Evolutionary conservation across 768 basidiomycete genomes (phyloP), one percentile per base, ranked within the genome.

Genomic region (Mycena sanguinolenta): DNA sequence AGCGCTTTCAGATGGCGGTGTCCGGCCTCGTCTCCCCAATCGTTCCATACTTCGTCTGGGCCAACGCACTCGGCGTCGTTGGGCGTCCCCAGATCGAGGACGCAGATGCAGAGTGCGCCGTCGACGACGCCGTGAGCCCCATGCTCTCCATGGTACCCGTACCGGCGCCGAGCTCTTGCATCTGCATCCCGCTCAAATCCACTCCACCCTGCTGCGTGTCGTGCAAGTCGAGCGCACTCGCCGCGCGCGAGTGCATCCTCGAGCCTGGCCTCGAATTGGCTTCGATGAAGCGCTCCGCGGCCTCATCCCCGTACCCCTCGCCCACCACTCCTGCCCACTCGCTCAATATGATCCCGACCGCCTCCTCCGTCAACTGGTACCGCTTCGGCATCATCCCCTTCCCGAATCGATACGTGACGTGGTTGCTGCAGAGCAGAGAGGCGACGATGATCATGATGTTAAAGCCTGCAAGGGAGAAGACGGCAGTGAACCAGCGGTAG

Each of bases 381-480:
- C 90, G 88, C 83, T 93, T 91, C 28, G 94, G 95, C 87, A 92
- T 94, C 89, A 95, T 90, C 54, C 95, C 94, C 83, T 95, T 95
- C 0, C 94, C 93, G 78, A 95, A 95, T 39, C 94, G 83, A 75
- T 95, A 95, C 55, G 93, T 95, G 78, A 95, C 89, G 74, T 95
- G 93, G 80, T 94, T 93, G 6, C 89, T 88, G 80, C 92, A 95
- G 46, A 95, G 78, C 59, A 95, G 80, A 2, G 85, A 89, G 1
- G 85, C 82, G 61, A 92, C 58, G 80, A 94, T 94, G 74, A 90
- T 84, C 19, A 75, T 74, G 55, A 96, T 78, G 64, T 95, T 92
- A 13, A 88, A 77, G 0, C 91, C 92, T 7, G 92, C 93, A 66
- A 94, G 77, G 28, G 86, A 75, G 77, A 95, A 95, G 4, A 87